A percentile compares a stretch with the other conserved stretches of the same genome.
Conservation (phyloP, 805 yeast genomes). For the Saturnispora ahearnii region DNA sequence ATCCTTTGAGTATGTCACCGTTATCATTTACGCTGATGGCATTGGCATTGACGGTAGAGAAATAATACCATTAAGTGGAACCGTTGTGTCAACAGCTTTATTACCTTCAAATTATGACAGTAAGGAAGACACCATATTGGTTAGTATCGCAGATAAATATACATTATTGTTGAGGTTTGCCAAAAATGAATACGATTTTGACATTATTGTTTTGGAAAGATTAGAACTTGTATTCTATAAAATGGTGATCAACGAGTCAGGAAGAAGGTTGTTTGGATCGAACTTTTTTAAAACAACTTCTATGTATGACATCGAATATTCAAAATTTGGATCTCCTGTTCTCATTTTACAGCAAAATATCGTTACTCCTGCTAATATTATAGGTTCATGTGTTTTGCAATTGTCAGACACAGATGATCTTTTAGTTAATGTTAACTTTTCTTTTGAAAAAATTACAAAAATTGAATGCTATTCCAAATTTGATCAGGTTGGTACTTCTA, state of each 20-base stretch:
- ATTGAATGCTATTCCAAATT: slow-evolving; percentile 4
- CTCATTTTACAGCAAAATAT: neutral
- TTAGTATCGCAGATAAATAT: neutral
- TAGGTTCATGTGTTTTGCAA: slow-evolving; percentile 6
- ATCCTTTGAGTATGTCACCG: slow-evolving; percentile 16
- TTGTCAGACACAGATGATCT: slow-evolving; percentile 1
- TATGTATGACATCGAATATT: neutral
- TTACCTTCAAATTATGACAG: slow-evolving; percentile 18
- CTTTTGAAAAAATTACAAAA: slow-evolving; percentile 5
- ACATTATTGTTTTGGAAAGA: slow-evolving; percentile 4
- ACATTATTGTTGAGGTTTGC: slow-evolving; percentile 17
- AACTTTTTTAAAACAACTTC: slow-evolving; percentile 2
- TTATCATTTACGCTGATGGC: slow-evolving; percentile 20
- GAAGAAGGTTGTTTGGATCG: neutral
- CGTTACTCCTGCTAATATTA: neutral
- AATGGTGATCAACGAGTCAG: neutral
- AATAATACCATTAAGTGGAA: slow-evolving; percentile 14
- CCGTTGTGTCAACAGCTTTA: slow-evolving; percentile 20
- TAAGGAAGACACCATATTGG: slow-evolving; percentile 22
- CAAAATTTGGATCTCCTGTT: neutral
- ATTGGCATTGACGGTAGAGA: slow-evolving; percentile 15
- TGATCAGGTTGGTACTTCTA: neutral
- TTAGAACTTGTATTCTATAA: neutral
- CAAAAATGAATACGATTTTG: slow-evolving; percentile 5
- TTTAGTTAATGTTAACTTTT: neutral